These are phyloP conservation scores for Suhomyces atakaporum DNA, from an alignment of 1,139 yeast genomes.

Conservation along the genomic window DNA sequence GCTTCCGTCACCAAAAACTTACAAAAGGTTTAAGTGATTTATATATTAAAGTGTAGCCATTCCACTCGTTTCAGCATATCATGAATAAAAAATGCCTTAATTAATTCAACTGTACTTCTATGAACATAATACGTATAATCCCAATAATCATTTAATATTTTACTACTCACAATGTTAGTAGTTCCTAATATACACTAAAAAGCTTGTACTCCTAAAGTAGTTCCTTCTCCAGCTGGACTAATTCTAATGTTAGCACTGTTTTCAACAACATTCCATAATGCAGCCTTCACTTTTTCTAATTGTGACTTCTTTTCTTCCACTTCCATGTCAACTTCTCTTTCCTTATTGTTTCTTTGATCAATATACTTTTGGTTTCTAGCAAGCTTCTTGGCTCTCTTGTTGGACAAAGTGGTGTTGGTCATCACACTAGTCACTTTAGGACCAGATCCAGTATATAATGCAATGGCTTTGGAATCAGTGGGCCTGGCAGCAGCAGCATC, in stretches of 20 bases:
- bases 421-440: conserved; percentile 41
- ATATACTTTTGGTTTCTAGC: conserved; percentile 77
- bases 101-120: not conserved
- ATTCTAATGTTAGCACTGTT: conserved; percentile 49
- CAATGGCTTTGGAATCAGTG: conserved; percentile 61
- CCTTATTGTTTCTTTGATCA: conserved; percentile 52
- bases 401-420: conserved; percentile 66
- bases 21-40: conserved; percentile 1
- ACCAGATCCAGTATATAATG: conserved; percentile 54
- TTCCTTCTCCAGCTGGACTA: conserved; percentile 64
- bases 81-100: too few relatives aligned
- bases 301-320: conserved; percentile 43
- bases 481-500: conserved; percentile 41
- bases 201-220: conserved; percentile 77
- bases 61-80: too few relatives aligned
- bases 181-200: conserved; percentile 28
- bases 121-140: not conserved
- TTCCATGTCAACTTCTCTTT: conserved; percentile 51
- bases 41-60: too few relatives aligned
- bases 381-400: conserved; percentile 79
- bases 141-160: not conserved
- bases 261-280: conserved; percentile 70
- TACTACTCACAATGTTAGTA: conserved; percentile 1
- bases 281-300: conserved; percentile 58
- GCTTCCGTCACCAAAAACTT: conserved; percentile 45